Percentiles rank a stretch among this genome's conserved stretches.
phyloP scores from a whole-genome alignment of 441 rosid genomes.

The Adansonia rubrostipa region DNA sequence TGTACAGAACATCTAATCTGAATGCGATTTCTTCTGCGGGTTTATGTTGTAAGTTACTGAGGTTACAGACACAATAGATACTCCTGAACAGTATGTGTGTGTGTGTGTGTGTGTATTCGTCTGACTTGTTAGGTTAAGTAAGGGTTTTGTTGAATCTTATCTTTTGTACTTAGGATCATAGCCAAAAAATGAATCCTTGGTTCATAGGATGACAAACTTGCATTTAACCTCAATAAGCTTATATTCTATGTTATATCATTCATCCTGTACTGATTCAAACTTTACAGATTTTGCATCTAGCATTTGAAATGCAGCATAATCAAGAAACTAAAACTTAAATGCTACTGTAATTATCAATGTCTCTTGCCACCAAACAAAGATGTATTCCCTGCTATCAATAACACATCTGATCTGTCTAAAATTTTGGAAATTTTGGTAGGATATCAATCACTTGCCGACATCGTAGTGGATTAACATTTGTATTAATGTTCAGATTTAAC shows the following conservation, averaged over 20 bases:
- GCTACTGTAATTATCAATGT: no score
- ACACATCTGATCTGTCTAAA: neutral
- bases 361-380: no score
- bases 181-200: neutral
- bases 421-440: neutral
- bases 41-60: neutral
- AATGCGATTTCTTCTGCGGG: neutral
- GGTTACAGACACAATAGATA: neutral
- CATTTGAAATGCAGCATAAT: neutral
- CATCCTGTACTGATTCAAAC: neutral
- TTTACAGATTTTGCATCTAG: neutral
- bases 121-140: no score
- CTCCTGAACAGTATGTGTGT: neutral
- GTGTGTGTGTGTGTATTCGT: neutral
- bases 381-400: no score
- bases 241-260: neutral
- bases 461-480: neutral
- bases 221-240: neutral
- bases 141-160: neutral
- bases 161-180: neutral
- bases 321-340: neutral
- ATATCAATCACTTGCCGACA: neutral
- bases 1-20: neutral
- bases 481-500: conserved; percentile 37
- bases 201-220: neutral